Percentiles rank a stretch among this genome's conserved stretches.
Conservation (phyloP, 441 rosid genomes). For the Brassica hybrid region DNA sequence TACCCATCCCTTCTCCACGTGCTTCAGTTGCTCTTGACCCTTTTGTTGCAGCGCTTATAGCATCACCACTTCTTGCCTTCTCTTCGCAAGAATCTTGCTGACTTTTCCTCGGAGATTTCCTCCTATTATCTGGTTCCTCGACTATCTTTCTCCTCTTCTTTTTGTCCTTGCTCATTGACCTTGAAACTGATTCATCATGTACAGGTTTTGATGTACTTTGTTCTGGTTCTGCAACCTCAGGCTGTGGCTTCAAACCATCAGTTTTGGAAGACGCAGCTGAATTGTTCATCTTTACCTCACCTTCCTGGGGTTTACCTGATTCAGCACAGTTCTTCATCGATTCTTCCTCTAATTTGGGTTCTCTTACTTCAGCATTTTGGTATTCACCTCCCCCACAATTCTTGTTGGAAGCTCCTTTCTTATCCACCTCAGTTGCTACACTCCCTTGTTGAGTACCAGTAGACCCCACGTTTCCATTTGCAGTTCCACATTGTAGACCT, state of each 20-base stretch:
- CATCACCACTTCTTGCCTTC: slow-evolving; percentile 45
- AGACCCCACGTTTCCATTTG: slow-evolving; percentile 23
- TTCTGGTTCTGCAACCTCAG: slow-evolving; percentile 42
- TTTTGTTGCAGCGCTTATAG: slow-evolving; percentile 43
- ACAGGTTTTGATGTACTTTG: slow-evolving; percentile 28
- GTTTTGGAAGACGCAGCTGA: slow-evolving; percentile 1
- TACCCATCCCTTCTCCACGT: slow-evolving; percentile 28
- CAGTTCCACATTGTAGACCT: slow-evolving; percentile 27
- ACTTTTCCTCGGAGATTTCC: slow-evolving; percentile 64
- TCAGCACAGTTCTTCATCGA: background rate
- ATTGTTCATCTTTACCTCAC: background rate
- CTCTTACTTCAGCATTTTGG: slow-evolving; percentile 32
- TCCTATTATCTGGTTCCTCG: slow-evolving; percentile 43
- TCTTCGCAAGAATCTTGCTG: slow-evolving; percentile 64
- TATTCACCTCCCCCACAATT: slow-evolving; percentile 30
- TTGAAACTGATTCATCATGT: slow-evolving; percentile 35
- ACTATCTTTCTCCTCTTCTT: slow-evolving; percentile 49
- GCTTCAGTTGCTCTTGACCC: slow-evolving; percentile 32
- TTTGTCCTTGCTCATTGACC: slow-evolving; percentile 12
- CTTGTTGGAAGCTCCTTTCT: slow-evolving; percentile 32
- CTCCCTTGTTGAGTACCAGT: slow-evolving; percentile 19
- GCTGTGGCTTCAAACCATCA: slow-evolving; percentile 30
- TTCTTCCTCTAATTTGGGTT: slow-evolving; percentile 4
- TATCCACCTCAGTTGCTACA: slow-evolving; percentile 36
- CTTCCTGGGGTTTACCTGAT: background rate